A percentile compares a stretch with the other conserved stretches of the same genome.
phyloP scores from a whole-genome alignment of 2,329 filamentous ascomycete genomes.

The Neonectria ditissima region DNA sequence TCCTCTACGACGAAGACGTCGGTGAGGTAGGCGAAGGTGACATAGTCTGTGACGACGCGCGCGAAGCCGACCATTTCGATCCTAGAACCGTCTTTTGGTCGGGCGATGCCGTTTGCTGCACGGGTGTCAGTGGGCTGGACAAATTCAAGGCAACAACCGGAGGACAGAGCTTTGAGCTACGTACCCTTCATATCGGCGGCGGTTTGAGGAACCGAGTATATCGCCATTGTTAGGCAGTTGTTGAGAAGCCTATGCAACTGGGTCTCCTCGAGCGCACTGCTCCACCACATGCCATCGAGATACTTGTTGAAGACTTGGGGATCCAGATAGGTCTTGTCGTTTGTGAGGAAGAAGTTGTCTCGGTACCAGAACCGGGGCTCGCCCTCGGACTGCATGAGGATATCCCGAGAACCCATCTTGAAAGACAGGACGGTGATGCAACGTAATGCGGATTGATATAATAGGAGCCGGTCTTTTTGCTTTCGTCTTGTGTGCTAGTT shows the following conservation, averaged over 20 bases:
- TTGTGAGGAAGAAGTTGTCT: constrained; percentile 70
- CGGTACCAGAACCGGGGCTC: constrained; percentile 60
- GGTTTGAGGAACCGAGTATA: constrained; percentile 61
- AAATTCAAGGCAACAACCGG: constrained; percentile 4
- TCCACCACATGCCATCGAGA: constrained; percentile 72
- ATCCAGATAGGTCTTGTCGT: constrained; percentile 67
- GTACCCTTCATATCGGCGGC: constrained; percentile 54
- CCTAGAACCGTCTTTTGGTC: constrained; percentile 46
- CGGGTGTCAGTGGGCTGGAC: constrained; percentile 19
- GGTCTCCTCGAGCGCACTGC: constrained; percentile 61
- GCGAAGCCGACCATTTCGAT: constrained; percentile 56
- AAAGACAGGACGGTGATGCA: constrained; percentile 4
- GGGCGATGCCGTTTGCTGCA: constrained; percentile 49
- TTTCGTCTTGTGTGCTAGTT: constrained; percentile 1
- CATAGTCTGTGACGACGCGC: constrained; percentile 75
- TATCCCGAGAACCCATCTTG: constrained; percentile 44
- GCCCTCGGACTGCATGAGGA: constrained; percentile 47
- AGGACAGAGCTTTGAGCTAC: constrained; percentile 48
- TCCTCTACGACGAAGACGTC: constrained; percentile 74
- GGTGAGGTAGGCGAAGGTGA: constrained; percentile 75
- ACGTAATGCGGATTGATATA: neutral
- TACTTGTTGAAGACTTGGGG: constrained; percentile 65
- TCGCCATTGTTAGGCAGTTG: constrained; percentile 69
- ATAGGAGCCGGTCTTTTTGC: constrained; percentile 1
- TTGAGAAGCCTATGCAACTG: constrained; percentile 64